Evolutionary conservation across 2,329 filamentous ascomycete species (phyloP).

Genomic region (Diaporthe sp.): DNA sequence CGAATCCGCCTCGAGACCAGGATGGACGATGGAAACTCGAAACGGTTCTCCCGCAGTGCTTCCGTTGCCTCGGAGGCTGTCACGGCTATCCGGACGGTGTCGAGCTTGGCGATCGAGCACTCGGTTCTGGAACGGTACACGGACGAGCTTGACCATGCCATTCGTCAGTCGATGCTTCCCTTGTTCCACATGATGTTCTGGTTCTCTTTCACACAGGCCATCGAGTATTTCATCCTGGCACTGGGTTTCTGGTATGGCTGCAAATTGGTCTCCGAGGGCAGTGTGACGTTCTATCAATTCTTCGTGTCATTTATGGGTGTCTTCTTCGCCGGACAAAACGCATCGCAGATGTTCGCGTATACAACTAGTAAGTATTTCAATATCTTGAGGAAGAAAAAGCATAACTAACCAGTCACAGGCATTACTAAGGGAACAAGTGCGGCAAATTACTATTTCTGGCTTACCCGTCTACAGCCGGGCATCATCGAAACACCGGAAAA

Average conservation of each 20-base stretch:
- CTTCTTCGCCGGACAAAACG: slow-evolving; percentile 5
- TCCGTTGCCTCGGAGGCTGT: neutral
- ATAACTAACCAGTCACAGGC: neutral
- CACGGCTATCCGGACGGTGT: neutral
- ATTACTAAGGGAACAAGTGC: slow-evolving; percentile 7
- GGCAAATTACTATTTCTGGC: slow-evolving; percentile 11
- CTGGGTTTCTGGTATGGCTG: slow-evolving; percentile 55
- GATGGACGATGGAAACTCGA: slow-evolving; percentile 13
- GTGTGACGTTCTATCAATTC: neutral
- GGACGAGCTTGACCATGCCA: neutral
- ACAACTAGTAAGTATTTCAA: neutral
- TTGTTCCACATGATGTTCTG: slow-evolving; percentile 54
- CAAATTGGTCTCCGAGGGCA: neutral
- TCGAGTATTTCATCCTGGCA: slow-evolving; percentile 57
- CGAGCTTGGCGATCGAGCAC: neutral
- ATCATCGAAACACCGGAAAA: slow-evolving; percentile 18
- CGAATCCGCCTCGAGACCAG: slow-evolving; percentile 11
- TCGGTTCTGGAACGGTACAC: neutral
- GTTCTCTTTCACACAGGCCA: slow-evolving; percentile 53
- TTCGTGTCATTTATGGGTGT: slow-evolving; percentile 10
- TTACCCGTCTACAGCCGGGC: neutral
- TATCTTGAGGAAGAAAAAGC: too few species aligned
- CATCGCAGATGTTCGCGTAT: slow-evolving; percentile 1
- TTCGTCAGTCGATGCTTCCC: slow-evolving; percentile 49
- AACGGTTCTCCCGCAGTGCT: neutral